Conservation (phyloP, 1,139 yeast genomes). For the Yamadazyma blattariae region DNA sequence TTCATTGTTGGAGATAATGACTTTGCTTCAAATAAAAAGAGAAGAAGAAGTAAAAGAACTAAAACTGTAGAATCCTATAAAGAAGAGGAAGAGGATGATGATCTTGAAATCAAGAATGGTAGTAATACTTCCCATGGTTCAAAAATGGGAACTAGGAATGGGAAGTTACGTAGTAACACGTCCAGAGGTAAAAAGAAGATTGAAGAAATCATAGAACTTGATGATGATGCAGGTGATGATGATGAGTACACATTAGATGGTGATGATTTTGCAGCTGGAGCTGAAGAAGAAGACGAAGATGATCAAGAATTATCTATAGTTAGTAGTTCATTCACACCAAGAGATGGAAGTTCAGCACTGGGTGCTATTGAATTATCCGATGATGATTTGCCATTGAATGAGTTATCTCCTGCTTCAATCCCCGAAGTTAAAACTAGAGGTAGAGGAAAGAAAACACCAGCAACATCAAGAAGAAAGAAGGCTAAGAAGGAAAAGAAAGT, state of each 20-base stretch:
- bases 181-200: slow-evolving; percentile 11
- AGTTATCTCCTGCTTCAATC: slow-evolving; percentile 13
- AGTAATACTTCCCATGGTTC: slow-evolving; percentile 13
- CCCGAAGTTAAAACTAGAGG: slow-evolving; percentile 28
- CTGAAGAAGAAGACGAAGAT: slow-evolving; percentile 24
- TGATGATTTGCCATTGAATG: slow-evolving; percentile 27
- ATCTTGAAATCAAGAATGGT: slow-evolving; percentile 3
- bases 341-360: slow-evolving; percentile 19
- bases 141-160: slow-evolving; percentile 12
- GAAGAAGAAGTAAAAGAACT: slow-evolving; percentile 11
- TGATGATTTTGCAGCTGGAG: slow-evolving; percentile 21
- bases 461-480: slow-evolving; percentile 5
- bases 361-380: slow-evolving; percentile 26
- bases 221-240: slow-evolving; percentile 20
- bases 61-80: slow-evolving; percentile 18
- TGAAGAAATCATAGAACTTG: slow-evolving; percentile 12
- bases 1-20: slow-evolving; percentile 40
- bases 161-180: slow-evolving; percentile 17
- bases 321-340: slow-evolving; percentile 11
- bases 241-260: slow-evolving; percentile 22
- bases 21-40: slow-evolving; percentile 15
- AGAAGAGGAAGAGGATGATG: slow-evolving; percentile 22
- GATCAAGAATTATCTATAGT: slow-evolving; percentile 23
- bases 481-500: slow-evolving; percentile 44
- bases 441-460: slow-evolving; percentile 27